phyloP scores from a whole-genome alignment of 345 rosid species.

The Sonneratia alba region DNA sequence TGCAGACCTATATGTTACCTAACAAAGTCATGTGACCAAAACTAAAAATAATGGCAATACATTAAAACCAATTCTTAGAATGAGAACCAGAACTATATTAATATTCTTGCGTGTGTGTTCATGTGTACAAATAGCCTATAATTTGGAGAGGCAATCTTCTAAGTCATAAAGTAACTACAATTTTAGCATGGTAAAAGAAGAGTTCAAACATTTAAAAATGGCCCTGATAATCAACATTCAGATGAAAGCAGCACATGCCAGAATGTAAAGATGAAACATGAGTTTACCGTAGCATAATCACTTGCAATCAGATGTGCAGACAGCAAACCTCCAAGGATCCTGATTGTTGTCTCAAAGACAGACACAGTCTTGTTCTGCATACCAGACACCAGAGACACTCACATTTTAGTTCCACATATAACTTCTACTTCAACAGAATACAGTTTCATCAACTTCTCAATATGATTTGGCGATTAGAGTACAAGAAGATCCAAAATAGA shows the following conservation, averaged over 20 bases:
- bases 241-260: not conserved
- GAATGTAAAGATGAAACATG: not conserved
- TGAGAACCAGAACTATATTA: not conserved
- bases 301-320: constrained; percentile 98
- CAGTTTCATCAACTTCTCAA: not conserved
- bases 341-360: constrained; percentile 78
- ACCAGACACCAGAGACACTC: not conserved
- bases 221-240: not conserved
- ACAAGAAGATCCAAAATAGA: not conserved
- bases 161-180: not conserved
- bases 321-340: constrained; percentile 95
- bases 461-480: not conserved
- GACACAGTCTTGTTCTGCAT: constrained; percentile 96
- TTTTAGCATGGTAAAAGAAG: not conserved
- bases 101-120: not conserved
- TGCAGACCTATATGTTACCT: not conserved
- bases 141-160: not conserved
- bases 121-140: not conserved
- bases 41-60: not conserved
- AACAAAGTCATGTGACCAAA: not conserved
- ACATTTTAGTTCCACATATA: not conserved
- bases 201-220: not conserved
- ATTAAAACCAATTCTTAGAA: not conserved
- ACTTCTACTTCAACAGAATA: not conserved
- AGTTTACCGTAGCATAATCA: constrained; percentile 81